These are phyloP conservation scores for Hirsutella minnesotensis DNA, from an alignment of 2,329 filamentous ascomycete genomes.

Conservation along the genomic window DNA sequence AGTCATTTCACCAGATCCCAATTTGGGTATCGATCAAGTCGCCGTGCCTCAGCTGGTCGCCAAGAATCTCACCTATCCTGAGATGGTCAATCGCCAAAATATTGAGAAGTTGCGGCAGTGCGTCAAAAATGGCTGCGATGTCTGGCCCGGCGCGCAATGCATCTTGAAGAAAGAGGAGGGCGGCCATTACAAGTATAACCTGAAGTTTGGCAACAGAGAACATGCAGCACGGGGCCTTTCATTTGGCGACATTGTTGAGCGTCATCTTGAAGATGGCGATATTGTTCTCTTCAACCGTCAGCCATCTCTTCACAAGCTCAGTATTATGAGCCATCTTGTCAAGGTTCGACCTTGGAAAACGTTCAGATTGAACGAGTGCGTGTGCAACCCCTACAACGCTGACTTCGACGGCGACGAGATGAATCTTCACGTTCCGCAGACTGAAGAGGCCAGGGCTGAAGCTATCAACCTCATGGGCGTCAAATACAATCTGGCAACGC, in stretches of 20 bases:
- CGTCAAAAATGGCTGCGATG: conserved; percentile 61
- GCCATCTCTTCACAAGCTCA: conserved; percentile 93
- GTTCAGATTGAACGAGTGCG: conserved; percentile 94
- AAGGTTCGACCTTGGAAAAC: conserved; percentile 93
- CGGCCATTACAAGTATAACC: conserved; percentile 58
- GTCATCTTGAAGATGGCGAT: conserved; percentile 89
- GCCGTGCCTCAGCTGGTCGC: conserved; percentile 87
- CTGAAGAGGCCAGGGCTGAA: conserved; percentile 89
- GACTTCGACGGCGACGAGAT: conserved; percentile 99
- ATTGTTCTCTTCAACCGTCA: conserved; percentile 97
- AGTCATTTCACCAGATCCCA: conserved; percentile 95
- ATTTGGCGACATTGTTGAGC: conserved; percentile 81
- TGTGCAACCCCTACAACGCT: conserved; percentile 95
- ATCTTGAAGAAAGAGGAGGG: conserved; percentile 61
- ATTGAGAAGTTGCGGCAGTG: conserved; percentile 67
- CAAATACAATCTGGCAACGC: conserved; percentile 89
- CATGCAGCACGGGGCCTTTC: conserved; percentile 62
- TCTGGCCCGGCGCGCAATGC: conserved; percentile 82
- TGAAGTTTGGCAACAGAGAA: conserved; percentile 64
- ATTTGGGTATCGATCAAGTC: conserved; percentile 85
- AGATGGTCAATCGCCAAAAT: conserved; percentile 76
- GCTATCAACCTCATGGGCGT: conserved; percentile 96
- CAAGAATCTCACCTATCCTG: conserved; percentile 91
- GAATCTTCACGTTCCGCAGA: conserved; percentile 97
- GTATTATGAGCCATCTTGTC: conserved; percentile 91